Evolutionary conservation across 257 asterid species (phyloP), one percentile per base, ranked within the genome.

Genomic region (Verbascum thapsus): DNA sequence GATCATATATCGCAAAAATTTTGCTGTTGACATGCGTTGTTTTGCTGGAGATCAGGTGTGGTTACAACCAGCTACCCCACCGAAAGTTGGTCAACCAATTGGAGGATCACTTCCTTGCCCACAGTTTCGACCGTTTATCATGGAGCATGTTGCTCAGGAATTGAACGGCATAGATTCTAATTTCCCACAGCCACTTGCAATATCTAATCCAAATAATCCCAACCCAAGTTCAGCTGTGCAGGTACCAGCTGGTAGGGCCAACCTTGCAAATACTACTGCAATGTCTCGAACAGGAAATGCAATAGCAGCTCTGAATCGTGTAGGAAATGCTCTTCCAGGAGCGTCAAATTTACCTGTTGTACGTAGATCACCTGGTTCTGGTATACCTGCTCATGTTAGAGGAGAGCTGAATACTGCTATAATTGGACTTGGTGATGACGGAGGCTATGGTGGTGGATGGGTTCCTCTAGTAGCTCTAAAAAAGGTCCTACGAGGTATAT

Each of bases 391-490:
- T 38, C 96, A 87, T 67, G 91, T 94, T 58, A 83, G 91, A 72
- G 99, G 99, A 62, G 99, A 94, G 76, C 79, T 94, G 63, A 94
- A 94, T 72, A 90, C 99, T 43, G 99, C 99, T 61, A 94, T 94
- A 66, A 90, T 94, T 72, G 99, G 99, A 15, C 99, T 94, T 63
- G 98, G 99, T 38, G 98, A 94, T 71, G 99, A 94, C 80, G 99
- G 99, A 39, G 99, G 99, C 69, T 94, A 94, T 74, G 99, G 99
- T 62, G 99, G 99, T 61, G 98, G 99, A 65, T 94, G 99, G 99
- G 96, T 94, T 63, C 99, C 98, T 66, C 90, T 90, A 40, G 96
- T 86, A 67, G 98, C 99, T 44, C 95, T 90, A 42, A 94, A 90
- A 75, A 94, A 94, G 81, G 99, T 90, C 48, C 96, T 94, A 61